Base-by-base conservation (phyloP, 116 monocot genomes). In the Phalaenopsis hybrid region DNA sequence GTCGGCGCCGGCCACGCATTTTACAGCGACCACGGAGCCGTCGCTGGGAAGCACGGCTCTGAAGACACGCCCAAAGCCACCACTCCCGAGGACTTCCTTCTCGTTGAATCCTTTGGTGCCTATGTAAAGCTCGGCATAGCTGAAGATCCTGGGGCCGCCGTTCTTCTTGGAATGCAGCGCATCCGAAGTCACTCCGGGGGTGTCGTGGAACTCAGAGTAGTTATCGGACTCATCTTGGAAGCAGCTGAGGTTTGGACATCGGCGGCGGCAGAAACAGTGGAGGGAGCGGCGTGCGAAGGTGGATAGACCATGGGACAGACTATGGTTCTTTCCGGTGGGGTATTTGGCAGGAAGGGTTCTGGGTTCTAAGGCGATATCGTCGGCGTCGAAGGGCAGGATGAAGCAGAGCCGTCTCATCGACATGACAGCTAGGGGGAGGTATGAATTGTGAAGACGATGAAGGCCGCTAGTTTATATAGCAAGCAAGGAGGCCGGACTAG, bases 51-150 rank as follows among this genome's bases (percentile, higher is more conserved):
- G 89, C 16, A 89, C 81, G 8, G 90, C 94, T 18, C 91, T 87
- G 88, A 94, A 97, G 33, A 97, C 94, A 8, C 90, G 80, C 63
- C 97, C 97, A 73, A 92, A 97, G 6, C 97, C 94, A 20, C 97
- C 97, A 78, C 85, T 75, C 6, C 97, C 97, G n/a, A 97, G 87
- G 78, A 97, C 63, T 74, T 91, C 92, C 21, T 79, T 63, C 16
- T 90, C 86, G 81, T 87, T 87, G 88, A 97, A 97, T 6, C 91
- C 94, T 49, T 80, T 85, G 51, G 94, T 86, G 55, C 86, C 94
- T 61, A 94, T 93, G 85, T 92, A 93, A 74, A 97, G 92, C 86
- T 97, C 97, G 28, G 94, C 87, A 80, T 86, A 94, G 85, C 88
- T 97, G 84, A 94, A 94, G 7, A 86, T 88, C 73, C 91, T 85